Evolutionary conservation across 2,329 filamentous ascomycete genomes (phyloP).

Genomic region (Teratosphaeria destructans): DNA sequence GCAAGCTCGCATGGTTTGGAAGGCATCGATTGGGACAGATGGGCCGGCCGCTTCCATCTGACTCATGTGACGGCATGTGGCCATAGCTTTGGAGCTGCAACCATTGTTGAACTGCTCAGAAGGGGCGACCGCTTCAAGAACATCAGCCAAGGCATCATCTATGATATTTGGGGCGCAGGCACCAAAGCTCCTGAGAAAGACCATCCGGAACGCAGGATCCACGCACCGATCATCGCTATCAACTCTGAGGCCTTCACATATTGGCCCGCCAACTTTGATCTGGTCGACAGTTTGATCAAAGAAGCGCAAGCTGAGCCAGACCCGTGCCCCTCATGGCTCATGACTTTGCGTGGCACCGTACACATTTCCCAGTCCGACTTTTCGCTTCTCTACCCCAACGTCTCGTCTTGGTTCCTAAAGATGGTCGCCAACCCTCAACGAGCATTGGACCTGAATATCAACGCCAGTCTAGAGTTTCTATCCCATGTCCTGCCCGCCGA

Average conservation of each 20-base stretch:
- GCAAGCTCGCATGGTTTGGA: constrained; percentile 49
- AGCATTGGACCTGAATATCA: constrained; percentile 54
- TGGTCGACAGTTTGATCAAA: constrained; percentile 45
- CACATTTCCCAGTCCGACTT: constrained; percentile 60
- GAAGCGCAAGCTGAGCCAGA: constrained; percentile 40
- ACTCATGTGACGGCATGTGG: constrained; percentile 52
- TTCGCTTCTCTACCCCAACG: constrained; percentile 50
- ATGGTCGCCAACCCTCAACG: constrained; percentile 52
- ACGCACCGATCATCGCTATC: constrained; percentile 50
- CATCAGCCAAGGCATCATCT: constrained; percentile 53
- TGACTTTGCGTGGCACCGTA: constrained; percentile 48
- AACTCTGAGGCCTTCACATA: constrained; percentile 62
- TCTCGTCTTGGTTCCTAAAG: constrained; percentile 50
- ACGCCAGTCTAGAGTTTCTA: constrained; percentile 53
- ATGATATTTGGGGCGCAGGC: constrained; percentile 54
- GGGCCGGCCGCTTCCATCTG: constrained; percentile 47
- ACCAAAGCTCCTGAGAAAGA: constrained; percentile 33
- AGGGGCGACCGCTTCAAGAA: constrained; percentile 45
- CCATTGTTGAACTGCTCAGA: constrained; percentile 50
- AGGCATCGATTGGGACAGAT: constrained; percentile 46
- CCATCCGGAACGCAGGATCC: constrained; percentile 34
- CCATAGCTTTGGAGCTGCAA: constrained; percentile 58
- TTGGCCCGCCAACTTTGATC: constrained; percentile 54
- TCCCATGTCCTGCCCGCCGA: constrained; percentile 40
- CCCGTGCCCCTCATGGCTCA: constrained; percentile 33